phyloP scores from a whole-genome alignment of 179 eudicot species.

The Actinidia chinensis region DNA sequence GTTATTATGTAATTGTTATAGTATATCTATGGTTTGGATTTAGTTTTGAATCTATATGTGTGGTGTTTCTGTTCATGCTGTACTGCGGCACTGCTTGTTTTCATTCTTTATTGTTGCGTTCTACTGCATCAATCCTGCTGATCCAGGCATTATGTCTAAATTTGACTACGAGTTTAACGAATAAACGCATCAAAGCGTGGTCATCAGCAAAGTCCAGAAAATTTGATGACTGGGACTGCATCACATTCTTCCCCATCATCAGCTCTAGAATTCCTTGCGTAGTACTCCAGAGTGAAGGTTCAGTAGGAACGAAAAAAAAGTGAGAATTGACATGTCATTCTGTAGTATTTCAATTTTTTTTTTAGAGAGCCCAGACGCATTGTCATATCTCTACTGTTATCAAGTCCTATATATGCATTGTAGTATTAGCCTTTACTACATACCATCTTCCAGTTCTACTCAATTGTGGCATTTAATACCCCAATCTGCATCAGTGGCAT shows the following conservation, averaged over 20 bases:
- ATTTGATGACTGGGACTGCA: slow-evolving; percentile 48
- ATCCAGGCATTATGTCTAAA: slow-evolving; percentile 84
- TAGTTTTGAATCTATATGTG: background rate
- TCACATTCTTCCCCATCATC: slow-evolving; percentile 69
- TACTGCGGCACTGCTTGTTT: slow-evolving; percentile 72
- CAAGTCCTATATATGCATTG: background rate
- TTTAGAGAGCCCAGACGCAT: too few relatives aligned
- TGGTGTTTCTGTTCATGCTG: slow-evolving; percentile 4
- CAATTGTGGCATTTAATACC: too few relatives aligned
- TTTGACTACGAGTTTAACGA: slow-evolving; percentile 41
- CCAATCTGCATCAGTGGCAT: too few relatives aligned
- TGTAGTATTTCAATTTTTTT: background rate
- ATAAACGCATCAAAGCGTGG: slow-evolving; percentile 34
- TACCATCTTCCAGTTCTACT: too few relatives aligned
- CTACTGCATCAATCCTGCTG: slow-evolving; percentile 94
- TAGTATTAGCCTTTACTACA: background rate
- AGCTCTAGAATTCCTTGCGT: slow-evolving; percentile 58
- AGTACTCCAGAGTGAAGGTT: slow-evolving; percentile 66
- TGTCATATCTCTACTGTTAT: too few relatives aligned
- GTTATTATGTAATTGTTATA: background rate
- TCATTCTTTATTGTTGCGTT: slow-evolving; percentile 84
- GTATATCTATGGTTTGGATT: background rate
- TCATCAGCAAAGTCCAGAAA: slow-evolving; percentile 39
- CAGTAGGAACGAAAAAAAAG: slow-evolving; percentile 48
- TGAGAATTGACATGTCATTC: slow-evolving; percentile 29